A percentile compares a stretch with the other conserved stretches of the same genome.
These are phyloP conservation scores for Leccinellum luteum DNA, from an alignment of 768 basidiomycete species.

Conservation along the genomic window DNA sequence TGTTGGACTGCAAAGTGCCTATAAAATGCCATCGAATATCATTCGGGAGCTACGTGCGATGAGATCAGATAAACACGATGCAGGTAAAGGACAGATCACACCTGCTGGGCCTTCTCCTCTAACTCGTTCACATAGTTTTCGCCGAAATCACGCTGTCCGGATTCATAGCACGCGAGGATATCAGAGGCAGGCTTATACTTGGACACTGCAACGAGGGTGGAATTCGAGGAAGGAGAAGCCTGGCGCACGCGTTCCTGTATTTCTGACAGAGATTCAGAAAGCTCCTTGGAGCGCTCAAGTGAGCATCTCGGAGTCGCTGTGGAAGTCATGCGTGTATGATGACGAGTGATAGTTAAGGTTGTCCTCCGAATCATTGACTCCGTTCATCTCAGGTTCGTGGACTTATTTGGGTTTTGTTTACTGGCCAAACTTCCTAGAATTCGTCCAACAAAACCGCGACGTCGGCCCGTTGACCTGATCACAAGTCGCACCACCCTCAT, in stretches of 20 bases:
- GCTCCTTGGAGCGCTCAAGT: slow-evolving; percentile 48
- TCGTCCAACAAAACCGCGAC: too few species aligned
- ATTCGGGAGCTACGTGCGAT: slow-evolving; percentile 60
- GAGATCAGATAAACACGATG: slow-evolving; percentile 4
- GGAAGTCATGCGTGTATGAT: slow-evolving; percentile 22
- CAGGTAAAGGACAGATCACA: slow-evolving; percentile 32
- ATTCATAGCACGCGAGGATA: slow-evolving; percentile 76
- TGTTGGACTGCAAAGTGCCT: slow-evolving; percentile 90
- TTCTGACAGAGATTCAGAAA: slow-evolving; percentile 51
- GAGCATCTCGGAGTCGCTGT: slow-evolving; percentile 19
- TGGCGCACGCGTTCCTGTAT: slow-evolving; percentile 47
- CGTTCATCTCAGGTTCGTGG: neutral
- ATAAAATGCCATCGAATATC: slow-evolving; percentile 98
- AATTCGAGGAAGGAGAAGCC: slow-evolving; percentile 27
- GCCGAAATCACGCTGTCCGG: slow-evolving; percentile 88
- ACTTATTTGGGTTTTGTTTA: neutral
- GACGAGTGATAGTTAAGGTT: slow-evolving; percentile 6
- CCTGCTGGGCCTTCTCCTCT: slow-evolving; percentile 76
- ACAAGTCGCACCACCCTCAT: too few species aligned
- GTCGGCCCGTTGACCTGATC: too few species aligned
- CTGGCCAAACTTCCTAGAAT: neutral
- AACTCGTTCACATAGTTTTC: slow-evolving; percentile 98
- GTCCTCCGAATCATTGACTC: slow-evolving; percentile 1
- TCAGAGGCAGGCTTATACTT: slow-evolving; percentile 91
- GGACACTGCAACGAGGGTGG: slow-evolving; percentile 82